Base-by-base conservation (phyloP, 2,329 filamentous ascomycete genomes). In the Fusarium nurragi region DNA sequence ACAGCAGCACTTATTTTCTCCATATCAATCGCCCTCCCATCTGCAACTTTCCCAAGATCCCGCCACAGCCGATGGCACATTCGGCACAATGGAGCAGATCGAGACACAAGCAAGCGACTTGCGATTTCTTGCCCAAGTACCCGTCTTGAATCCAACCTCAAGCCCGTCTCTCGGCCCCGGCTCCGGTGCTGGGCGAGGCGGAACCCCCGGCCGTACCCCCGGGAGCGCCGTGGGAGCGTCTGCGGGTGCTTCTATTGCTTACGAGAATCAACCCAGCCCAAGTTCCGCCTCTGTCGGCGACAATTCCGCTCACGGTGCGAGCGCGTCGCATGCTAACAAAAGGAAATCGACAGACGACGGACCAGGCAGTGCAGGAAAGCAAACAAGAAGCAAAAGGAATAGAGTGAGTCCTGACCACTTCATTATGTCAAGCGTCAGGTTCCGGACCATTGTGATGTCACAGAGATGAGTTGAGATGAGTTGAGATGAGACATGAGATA, bases 381-480 rank as follows among this genome's bases (percentile, higher is more conserved):
- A 84, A 76, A 85, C 85, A 74, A 77, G 85, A 67, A 87, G 84
- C 74, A 88, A 88, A 73, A 81, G 86, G 58, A 88, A 88, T 65
- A 77, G 86, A 72, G 83, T 86, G 68, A 77, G 82, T 81, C 41
- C 44, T 51, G 44, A 32, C 36, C 34, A 39, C 60, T 54, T 43
- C 39, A 48, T 47, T 52, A 36, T 18, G 26, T 54, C 52, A 37
- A 30, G 36, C n/a, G 32, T 32, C 51, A 46, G 22, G 22, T 18
- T 25, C 34, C 16, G n/a, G 28, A 13, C 50, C 49, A 25, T 30
- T 23, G 34, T 49, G 34, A 34, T 28, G 25, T 25, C 28, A 40
- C 41, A 46, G 60, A 52, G 26, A 41, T 55, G 45, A 58, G 58
- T 62, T 58, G 49, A 25, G 51, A 44, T 50, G 48, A 54, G 50